A percentile compares a stretch with the other conserved stretches of the same genome.
Evolutionary conservation across 257 asterid species (phyloP).

Genomic region (Henckelia pumila): DNA sequence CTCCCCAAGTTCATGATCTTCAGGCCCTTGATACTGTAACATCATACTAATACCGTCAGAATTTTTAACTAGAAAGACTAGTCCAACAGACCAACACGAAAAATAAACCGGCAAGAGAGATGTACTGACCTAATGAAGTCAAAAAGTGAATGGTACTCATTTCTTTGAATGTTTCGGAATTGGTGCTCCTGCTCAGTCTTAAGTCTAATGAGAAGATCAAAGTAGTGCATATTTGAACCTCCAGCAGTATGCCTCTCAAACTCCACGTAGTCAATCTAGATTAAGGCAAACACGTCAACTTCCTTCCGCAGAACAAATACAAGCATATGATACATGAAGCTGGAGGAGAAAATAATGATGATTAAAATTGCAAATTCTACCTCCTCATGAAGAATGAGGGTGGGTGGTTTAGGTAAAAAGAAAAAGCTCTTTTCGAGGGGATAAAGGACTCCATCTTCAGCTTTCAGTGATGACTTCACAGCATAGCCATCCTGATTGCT

Average conservation of each 20-base stretch:
- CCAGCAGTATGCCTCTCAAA: slow-evolving; percentile 97
- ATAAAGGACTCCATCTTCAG: slow-evolving; percentile 99
- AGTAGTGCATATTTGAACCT: slow-evolving; percentile 95
- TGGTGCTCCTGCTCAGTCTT: slow-evolving; percentile 95
- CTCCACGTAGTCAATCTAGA: slow-evolving; percentile 89
- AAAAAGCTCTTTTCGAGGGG: slow-evolving; percentile 97
- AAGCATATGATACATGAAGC: slow-evolving; percentile 5
- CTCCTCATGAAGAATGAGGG: slow-evolving; percentile 95
- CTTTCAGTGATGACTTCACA: slow-evolving; percentile 95
- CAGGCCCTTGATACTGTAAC: slow-evolving; percentile 67
- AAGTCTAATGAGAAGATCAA: slow-evolving; percentile 83
- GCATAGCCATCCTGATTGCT: slow-evolving; percentile 87
- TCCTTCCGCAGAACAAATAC: slow-evolving; percentile 16
- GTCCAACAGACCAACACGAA: neutral
- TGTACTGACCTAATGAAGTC: slow-evolving; percentile 63
- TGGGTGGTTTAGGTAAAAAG: slow-evolving; percentile 97
- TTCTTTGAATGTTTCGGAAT: slow-evolving; percentile 92
- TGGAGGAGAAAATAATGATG: slow-evolving; percentile 1
- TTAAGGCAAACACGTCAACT: slow-evolving; percentile 20
- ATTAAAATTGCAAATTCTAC: slow-evolving; percentile 33
- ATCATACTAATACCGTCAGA: slow-evolving; percentile 18
- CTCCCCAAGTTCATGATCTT: slow-evolving; percentile 71
- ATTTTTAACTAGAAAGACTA: slow-evolving; percentile 4
- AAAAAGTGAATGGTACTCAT: slow-evolving; percentile 73
- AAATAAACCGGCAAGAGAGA: slow-evolving; percentile 18